These are phyloP conservation scores for Umbellularia californica DNA, from an alignment of 164 flowering plant species.

Conservation along the genomic window DNA sequence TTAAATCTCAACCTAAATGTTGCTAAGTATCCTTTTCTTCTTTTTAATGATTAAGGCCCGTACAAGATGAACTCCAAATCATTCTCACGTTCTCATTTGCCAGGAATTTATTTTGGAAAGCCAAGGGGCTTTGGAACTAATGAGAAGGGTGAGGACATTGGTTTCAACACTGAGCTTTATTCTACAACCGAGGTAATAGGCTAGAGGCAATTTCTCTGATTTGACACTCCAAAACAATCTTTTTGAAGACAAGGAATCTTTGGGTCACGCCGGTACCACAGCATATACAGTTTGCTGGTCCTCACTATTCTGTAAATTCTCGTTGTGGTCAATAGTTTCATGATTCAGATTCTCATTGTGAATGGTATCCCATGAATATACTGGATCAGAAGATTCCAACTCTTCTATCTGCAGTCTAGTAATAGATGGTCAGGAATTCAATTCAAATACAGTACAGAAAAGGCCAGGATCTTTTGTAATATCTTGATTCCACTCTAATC, in stretches of 20 bases:
- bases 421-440: too few species aligned
- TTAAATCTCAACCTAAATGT: background rate
- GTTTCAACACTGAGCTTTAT: conserved; percentile 92
- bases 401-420: background rate
- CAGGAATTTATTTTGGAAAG: conserved; percentile 95
- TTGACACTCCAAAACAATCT: background rate
- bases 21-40: background rate
- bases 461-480: too few species aligned
- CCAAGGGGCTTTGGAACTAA: conserved; percentile 85
- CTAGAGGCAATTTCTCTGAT: background rate
- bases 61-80: background rate
- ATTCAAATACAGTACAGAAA: too few species aligned
- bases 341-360: background rate
- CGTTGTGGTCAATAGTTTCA: background rate
- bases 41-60: background rate
- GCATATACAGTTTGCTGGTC: background rate
- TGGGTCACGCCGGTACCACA: background rate
- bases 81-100: conserved; percentile 5
- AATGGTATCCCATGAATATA: background rate
- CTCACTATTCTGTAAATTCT: background rate
- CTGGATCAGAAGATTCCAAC: background rate
- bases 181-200: conserved; percentile 66
- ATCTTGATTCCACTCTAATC: too few species aligned
- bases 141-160: conserved; percentile 81
- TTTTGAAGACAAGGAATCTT: background rate